These are phyloP conservation scores for Lactarius hengduanensis DNA, from an alignment of 768 basidiomycete genomes.

Conservation along the genomic window DNA sequence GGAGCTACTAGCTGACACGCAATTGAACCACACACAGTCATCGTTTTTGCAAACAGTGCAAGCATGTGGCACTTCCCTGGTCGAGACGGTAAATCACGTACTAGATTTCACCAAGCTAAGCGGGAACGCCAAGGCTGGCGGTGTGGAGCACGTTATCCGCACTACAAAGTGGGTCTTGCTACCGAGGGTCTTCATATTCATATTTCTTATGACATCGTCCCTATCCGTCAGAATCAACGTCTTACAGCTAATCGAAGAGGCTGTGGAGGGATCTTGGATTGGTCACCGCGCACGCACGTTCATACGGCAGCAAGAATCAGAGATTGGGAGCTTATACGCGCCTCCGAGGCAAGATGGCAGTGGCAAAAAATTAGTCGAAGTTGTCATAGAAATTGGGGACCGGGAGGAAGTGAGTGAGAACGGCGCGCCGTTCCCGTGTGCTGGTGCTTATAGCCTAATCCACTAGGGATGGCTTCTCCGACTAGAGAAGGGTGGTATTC, in stretches of 20 bases:
- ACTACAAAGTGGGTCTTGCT: conserved; percentile 52
- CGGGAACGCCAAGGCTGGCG: conserved; percentile 76
- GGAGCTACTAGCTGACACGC: conserved; percentile 83
- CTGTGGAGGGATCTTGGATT: conserved; percentile 93
- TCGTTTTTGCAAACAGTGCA: conserved; percentile 93
- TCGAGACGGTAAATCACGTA: conserved; percentile 96
- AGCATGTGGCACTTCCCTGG: conserved; percentile 92
- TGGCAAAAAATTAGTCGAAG: conserved; percentile 64
- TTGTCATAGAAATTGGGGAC: conserved; percentile 81
- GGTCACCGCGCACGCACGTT: conserved; percentile 81
- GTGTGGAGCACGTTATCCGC: conserved; percentile 72
- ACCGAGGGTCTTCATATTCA: neutral
- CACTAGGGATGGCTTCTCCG: conserved; percentile 78
- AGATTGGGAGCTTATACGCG: conserved; percentile 91
- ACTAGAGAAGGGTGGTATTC: conserved; percentile 90
- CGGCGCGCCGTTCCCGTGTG: neutral
- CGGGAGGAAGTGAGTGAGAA: conserved; percentile 54
- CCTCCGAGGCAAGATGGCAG: conserved; percentile 60
- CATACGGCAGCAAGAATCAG: conserved; percentile 57
- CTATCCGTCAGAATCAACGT: conserved; percentile 54
- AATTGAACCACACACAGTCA: conserved; percentile 74
- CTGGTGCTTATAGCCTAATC: conserved; percentile 1
- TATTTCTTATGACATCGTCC: neutral
- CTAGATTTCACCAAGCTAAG: conserved; percentile 95
- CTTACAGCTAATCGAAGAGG: conserved; percentile 82